Evolutionary conservation across 257 asterid genomes (phyloP).

Genomic region (Solanum rostratum): DNA sequence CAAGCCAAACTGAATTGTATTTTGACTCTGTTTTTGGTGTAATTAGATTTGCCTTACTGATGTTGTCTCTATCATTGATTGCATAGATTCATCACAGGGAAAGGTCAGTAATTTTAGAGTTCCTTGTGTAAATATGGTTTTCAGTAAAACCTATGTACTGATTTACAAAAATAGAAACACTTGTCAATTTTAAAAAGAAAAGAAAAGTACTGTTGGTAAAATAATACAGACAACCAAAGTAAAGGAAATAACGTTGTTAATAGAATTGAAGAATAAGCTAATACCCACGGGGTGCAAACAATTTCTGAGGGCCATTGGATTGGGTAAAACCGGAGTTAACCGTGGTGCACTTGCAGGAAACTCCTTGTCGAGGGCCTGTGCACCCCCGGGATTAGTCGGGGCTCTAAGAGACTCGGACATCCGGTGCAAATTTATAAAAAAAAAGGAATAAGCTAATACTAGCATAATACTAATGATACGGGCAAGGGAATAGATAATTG

Average conservation of each 20-base stretch:
- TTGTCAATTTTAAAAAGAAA: background rate
- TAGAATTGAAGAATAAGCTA: background rate
- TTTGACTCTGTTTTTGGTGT: background rate
- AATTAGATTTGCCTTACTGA: too few species aligned
- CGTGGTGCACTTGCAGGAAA: too few species aligned
- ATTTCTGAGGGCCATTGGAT: too few species aligned
- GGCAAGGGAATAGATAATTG: background rate
- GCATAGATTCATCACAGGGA: background rate
- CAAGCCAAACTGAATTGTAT: background rate
- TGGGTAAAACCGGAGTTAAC: too few species aligned
- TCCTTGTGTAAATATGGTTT: background rate
- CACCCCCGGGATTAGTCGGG: too few species aligned
- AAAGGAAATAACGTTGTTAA: background rate
- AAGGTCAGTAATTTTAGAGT: background rate
- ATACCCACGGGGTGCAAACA: too few species aligned
- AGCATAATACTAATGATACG: background rate
- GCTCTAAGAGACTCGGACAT: too few species aligned
- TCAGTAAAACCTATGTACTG: background rate
- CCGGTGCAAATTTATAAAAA: too few species aligned
- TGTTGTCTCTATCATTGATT: background rate
- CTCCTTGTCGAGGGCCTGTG: too few species aligned
- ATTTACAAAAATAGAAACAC: background rate
- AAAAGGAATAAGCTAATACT: too few species aligned
- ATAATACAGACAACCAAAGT: background rate
- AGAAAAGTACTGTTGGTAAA: background rate